Evolutionary conservation across 192 early-diverging fungal species (phyloP).

Genomic region (Entophlyctis helioformis): DNA sequence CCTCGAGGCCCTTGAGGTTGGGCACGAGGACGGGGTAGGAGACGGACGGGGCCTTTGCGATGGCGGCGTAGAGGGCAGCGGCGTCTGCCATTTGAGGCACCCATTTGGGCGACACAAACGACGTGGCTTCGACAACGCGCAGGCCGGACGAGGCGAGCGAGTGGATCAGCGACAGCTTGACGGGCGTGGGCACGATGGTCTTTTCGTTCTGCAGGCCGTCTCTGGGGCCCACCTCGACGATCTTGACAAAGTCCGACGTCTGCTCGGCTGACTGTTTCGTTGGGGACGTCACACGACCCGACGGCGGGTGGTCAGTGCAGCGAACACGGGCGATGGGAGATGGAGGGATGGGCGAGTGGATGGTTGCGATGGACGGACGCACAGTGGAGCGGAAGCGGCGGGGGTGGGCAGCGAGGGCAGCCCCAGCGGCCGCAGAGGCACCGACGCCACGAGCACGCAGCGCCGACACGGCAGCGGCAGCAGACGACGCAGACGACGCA

Average conservation of each 20-base stretch:
- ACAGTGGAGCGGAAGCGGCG: too few relatives aligned
- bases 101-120: constrained; percentile 94
- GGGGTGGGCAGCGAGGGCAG: too few relatives aligned
- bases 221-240: constrained; percentile 91
- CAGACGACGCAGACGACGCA: too few relatives aligned
- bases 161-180: constrained; percentile 84
- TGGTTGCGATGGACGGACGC: too few relatives aligned
- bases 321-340: too few relatives aligned
- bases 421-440: too few relatives aligned
- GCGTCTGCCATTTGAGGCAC: constrained; percentile 93
- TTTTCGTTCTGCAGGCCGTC: constrained; percentile 98
- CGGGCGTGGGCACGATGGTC: constrained; percentile 60
- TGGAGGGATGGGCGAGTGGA: too few relatives aligned
- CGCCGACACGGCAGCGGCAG: too few relatives aligned
- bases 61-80: constrained; percentile 55
- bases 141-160: constrained; percentile 62
- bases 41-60: constrained; percentile 49
- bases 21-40: constrained; percentile 84
- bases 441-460: too few relatives aligned
- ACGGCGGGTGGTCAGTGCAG: too few relatives aligned
- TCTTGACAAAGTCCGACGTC: constrained; percentile 45
- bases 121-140: constrained; percentile 75
- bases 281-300: too few relatives aligned
- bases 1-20: constrained; percentile 73
- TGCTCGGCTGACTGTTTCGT: background rate